Evolutionary conservation across 169 alveolate species (phyloP).

Genomic region (Plasmodium knowlesi): DNA sequence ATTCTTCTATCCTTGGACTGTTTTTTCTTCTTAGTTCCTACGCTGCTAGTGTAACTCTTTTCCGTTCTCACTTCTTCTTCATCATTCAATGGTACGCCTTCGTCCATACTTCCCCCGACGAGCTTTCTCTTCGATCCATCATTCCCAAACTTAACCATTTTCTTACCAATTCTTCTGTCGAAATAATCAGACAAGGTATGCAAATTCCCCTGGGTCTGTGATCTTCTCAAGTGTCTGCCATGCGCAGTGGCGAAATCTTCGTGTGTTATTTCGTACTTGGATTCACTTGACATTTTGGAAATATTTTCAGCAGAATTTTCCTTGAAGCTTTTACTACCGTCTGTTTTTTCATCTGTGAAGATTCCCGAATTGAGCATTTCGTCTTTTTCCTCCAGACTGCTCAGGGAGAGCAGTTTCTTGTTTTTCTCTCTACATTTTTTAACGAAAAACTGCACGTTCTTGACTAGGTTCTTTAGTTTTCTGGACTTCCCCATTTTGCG

Average conservation of each 20-base stretch:
- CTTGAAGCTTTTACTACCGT: slow-evolving; percentile 8
- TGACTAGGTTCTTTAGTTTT: slow-evolving; percentile 43
- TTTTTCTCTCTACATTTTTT: slow-evolving; percentile 63
- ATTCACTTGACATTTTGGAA: slow-evolving; percentile 21
- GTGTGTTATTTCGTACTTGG: slow-evolving; percentile 4
- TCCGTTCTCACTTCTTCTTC: neutral
- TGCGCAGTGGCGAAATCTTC: slow-evolving; percentile 15
- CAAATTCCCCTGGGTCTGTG: slow-evolving; percentile 26
- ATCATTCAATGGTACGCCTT: neutral
- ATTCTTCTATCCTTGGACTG: slow-evolving; percentile 6
- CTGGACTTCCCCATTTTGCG: slow-evolving; percentile 37
- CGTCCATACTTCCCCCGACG: neutral
- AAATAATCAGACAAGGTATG: slow-evolving; percentile 7
- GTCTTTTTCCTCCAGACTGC: slow-evolving; percentile 35
- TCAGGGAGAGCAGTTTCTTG: slow-evolving; percentile 39
- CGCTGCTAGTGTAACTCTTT: neutral
- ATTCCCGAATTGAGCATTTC: slow-evolving; percentile 21
- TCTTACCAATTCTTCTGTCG: slow-evolving; percentile 5
- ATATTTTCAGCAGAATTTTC: slow-evolving; percentile 25
- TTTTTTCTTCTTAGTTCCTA: slow-evolving; percentile 5
- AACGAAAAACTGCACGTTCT: slow-evolving; percentile 61
- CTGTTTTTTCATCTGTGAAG: slow-evolving; percentile 23
- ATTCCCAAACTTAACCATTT: neutral
- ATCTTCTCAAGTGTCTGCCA: slow-evolving; percentile 26
- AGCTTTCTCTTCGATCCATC: neutral